Base-by-base conservation (phyloP, 192 early-diverging fungal genomes). In the Thamnidium elegans region DNA sequence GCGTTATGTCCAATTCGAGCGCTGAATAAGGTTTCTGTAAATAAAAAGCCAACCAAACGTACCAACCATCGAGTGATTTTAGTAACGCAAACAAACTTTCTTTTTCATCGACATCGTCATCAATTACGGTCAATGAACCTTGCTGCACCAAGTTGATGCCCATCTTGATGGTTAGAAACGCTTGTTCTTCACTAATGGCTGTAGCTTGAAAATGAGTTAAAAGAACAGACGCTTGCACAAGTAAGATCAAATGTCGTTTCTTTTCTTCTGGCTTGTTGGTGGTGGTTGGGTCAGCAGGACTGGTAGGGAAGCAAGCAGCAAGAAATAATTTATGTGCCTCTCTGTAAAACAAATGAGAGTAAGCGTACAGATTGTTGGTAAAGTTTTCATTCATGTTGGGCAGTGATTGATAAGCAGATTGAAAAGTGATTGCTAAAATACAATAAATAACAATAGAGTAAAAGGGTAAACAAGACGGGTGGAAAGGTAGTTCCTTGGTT, bases 121-220 rank as follows among this genome's bases (percentile, higher is more conserved):
- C 13, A 15, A 42, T 21, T 8, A 19, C 20, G 13, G 17, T 58
- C 56, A 10, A 58, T 43, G 7, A 3, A 23, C 10, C 21, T 42
- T 45, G 31, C 23, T 64, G 63, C 20, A 36, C 50, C 19, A 64
- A 10, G 4, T n/a, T 21, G 13, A 64, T 17, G 4, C 63, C 51
- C 1, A 53, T 54, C 20, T 46, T 34, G 11, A 64, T n/a, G 3
- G 63, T 64, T 17, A 64, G 20, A 19, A 39, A 53, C 13, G 63
- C 63, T 39, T 64, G 63, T 1, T 64, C 63, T 30, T 64, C 42
- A 8, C 36, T n/a, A 43, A 64, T 64, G 7, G 63, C 50, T 39
- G 42, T 54, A 4, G 50, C 43, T n/a, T 64, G 63, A 43, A 52
- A 64, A 30, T 64, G 63, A 30, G 51, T 3, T 7, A 64, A n/a